phyloP scores from a whole-genome alignment of 2,329 filamentous ascomycete species.

The Colletotrichum sp. region DNA sequence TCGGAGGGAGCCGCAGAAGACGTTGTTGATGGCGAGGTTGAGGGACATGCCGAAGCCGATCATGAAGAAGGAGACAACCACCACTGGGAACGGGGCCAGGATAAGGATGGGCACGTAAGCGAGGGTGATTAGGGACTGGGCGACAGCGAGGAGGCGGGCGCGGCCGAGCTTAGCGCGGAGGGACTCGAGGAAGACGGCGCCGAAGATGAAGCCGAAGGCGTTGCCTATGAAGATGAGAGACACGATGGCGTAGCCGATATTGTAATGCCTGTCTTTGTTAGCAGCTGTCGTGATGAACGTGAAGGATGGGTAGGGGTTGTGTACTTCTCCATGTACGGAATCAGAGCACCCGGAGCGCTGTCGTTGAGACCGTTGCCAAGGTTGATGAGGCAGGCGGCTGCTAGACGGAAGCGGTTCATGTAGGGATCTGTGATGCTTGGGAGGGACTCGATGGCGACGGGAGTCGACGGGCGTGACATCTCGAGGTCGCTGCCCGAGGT shows the following conservation, averaged over 20 bases:
- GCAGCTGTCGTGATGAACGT: background rate
- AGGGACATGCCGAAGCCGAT: constrained; percentile 64
- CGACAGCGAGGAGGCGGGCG: constrained; percentile 65
- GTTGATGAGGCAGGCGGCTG: constrained; percentile 68
- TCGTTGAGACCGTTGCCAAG: constrained; percentile 78
- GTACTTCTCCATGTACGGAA: constrained; percentile 78
- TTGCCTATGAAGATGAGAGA: constrained; percentile 84
- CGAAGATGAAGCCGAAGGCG: constrained; percentile 76
- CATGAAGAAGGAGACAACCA: constrained; percentile 73
- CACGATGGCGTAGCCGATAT: constrained; percentile 78
- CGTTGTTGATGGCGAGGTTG: constrained; percentile 63
- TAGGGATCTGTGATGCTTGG: constrained; percentile 64
- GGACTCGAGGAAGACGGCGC: constrained; percentile 72
- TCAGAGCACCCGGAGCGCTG: constrained; percentile 76
- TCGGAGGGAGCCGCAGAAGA: constrained; percentile 61
- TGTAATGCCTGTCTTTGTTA: constrained; percentile 58
- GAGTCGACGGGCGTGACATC: constrained; percentile 57
- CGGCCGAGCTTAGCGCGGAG: constrained; percentile 69
- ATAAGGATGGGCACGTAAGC: constrained; percentile 71
- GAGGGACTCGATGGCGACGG: constrained; percentile 49
- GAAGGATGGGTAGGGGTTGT: constrained; percentile 4
- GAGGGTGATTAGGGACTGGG: constrained; percentile 59
- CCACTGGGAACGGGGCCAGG: constrained; percentile 72
- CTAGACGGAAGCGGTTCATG: constrained; percentile 74
- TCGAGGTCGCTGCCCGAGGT: constrained; percentile 45